Conservation (phyloP, 2,329 filamentous ascomycete genomes). For the Paracorniculantispora psalliotae region DNA sequence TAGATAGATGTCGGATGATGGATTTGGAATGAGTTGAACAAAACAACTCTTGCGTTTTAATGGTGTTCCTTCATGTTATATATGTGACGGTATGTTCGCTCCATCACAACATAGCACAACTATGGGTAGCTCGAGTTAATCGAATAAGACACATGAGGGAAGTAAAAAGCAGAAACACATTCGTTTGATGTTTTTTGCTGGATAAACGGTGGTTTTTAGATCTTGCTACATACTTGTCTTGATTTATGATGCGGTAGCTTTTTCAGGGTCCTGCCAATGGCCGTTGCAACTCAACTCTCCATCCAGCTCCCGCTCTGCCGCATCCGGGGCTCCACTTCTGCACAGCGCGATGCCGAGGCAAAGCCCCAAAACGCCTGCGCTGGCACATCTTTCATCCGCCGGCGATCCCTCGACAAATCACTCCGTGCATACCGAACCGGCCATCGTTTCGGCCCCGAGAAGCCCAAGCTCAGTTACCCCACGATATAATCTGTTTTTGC, state of each 20-base stretch:
- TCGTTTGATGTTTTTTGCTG: too few species aligned
- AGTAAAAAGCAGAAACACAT: too few species aligned
- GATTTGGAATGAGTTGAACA: too few species aligned
- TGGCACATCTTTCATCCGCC: neutral
- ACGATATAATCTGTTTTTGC: neutral
- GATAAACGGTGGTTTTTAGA: too few species aligned
- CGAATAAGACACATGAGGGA: too few species aligned
- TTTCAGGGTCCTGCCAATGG: neutral
- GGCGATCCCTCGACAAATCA: constrained; percentile 6
- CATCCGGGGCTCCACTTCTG: neutral
- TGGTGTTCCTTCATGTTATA: too few species aligned
- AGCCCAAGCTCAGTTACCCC: neutral
- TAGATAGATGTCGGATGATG: too few species aligned
- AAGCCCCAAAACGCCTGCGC: neutral
- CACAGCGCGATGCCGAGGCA: constrained; percentile 6
- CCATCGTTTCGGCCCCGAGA: neutral
- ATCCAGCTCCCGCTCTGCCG: neutral
- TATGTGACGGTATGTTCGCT: too few species aligned
- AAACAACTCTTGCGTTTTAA: too few species aligned
- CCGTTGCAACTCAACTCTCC: neutral
- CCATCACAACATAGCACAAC: too few species aligned
- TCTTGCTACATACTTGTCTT: too few species aligned
- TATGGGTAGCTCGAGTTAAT: too few species aligned
- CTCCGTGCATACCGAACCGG: neutral
- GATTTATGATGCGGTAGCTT: neutral